Evolutionary conservation across 2,329 filamentous ascomycete genomes (phyloP), one percentile per base, ranked within the genome.

Genomic region (Paecilomyces formosus): DNA sequence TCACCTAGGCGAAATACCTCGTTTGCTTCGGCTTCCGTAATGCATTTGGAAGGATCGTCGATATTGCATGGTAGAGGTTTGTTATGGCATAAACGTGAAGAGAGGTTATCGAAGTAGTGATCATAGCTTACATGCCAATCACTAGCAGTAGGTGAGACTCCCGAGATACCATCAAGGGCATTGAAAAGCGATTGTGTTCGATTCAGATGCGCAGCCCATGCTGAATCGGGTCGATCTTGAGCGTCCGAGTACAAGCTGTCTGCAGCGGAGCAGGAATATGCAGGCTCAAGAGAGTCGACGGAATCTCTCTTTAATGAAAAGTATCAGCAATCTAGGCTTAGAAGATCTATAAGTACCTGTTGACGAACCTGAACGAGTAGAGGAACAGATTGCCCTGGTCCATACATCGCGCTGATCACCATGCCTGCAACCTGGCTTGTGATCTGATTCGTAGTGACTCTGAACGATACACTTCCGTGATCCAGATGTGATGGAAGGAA

Each of bases 101-200:
- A 91, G 1, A 94, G 81, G 67, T 92, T 94, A 70, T 94, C 90
- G 66, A 87, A 94, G 76, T 94, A 94, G 72, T 92, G 90, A 68
- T 94, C 90, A 65, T 88, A 87, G 63, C 65, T 65, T 15, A 51
- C 79, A 67, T 93, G 89, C 78, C 90, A 94, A 3, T 79, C 86
- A 0, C 69, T 67, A 60, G 86, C 81, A 33, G 72, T 72, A 0
- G 78, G 61, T 0, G 80, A 69, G 0, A 94, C 82, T 30, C 87
- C 88, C 0, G 88, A 90, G 53, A 93, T 81, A 50, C 76, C 70
- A 66, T 94, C 90, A 0, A 94, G 81, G 0, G 71, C 72, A 5
- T 72, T 66, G 68, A 83, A 89, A 0, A 94, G 76, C 0, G 74
- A 63, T 2, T 72, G 68, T 0, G 87, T 80, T 21, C 76, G 79